Evolutionary conservation across 345 rosid species (phyloP).

Genomic region (Garcia nutans): DNA sequence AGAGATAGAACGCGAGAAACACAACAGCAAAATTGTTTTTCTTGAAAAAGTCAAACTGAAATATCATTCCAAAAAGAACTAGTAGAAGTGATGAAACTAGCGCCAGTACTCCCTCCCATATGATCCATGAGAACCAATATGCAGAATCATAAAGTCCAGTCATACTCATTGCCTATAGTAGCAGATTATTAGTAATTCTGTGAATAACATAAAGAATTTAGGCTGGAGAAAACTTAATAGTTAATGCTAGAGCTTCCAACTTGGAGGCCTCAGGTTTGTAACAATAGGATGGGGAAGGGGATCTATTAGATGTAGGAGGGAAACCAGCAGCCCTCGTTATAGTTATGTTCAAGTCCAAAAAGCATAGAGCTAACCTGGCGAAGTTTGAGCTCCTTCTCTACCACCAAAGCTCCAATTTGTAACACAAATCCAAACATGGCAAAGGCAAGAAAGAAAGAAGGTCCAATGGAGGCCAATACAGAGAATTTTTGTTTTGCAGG

Average conservation of each 20-base stretch:
- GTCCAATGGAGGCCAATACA: constrained; percentile 52
- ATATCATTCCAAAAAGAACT: constrained; percentile 89
- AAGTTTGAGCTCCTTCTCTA: constrained; percentile 94
- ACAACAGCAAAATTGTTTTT: constrained; percentile 72
- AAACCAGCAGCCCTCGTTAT: not conserved
- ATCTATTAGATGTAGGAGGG: not conserved
- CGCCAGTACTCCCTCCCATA: constrained; percentile 72
- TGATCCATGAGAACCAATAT: constrained; percentile 86
- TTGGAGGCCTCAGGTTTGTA: not conserved
- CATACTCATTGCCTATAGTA: constrained; percentile 73
- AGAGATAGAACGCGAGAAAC: constrained; percentile 77
- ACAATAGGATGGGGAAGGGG: not conserved
- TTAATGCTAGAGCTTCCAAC: not conserved
- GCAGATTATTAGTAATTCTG: not conserved
- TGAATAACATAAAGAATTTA: not conserved
- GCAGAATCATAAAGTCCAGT: constrained; percentile 91
- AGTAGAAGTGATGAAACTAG: constrained; percentile 69
- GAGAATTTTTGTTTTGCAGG: constrained; percentile 54
- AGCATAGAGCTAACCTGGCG: constrained; percentile 61
- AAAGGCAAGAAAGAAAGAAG: constrained; percentile 83
- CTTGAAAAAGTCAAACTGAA: constrained; percentile 86
- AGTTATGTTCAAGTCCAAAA: constrained; percentile 5
- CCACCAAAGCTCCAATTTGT: constrained; percentile 67
- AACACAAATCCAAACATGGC: constrained; percentile 90
- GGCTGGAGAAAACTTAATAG: not conserved